A percentile compares a stretch with the other conserved stretches of the same genome.
Conservation (phyloP, 768 basidiomycete genomes). For the Crepidotus variabilis region DNA sequence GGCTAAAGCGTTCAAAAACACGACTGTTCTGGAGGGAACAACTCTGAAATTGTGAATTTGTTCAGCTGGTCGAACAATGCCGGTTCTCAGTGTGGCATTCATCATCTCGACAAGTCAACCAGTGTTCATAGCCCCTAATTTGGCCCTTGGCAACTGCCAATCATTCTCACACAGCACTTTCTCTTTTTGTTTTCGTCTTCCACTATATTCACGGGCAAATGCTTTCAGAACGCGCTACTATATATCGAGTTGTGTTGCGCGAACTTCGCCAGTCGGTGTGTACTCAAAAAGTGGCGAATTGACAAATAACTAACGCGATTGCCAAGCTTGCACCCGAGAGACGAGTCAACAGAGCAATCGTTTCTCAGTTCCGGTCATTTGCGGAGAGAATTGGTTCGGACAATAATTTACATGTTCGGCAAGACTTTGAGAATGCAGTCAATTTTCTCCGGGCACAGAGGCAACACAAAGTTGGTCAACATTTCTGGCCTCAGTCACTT, state of each 20-base stretch:
- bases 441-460: conserved; percentile 72
- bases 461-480: conserved; percentile 62
- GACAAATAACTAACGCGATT: background rate
- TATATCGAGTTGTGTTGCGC: conserved; percentile 50
- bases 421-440: conserved; percentile 55
- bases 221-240: conserved; percentile 28
- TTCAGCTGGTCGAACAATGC: background rate
- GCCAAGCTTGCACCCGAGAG: conserved; percentile 27
- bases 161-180: conserved; percentile 3
- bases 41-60: background rate
- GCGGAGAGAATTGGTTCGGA: conserved; percentile 38
- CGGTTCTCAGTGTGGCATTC: background rate
- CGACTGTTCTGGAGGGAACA: background rate
- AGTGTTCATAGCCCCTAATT: background rate
- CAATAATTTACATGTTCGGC: conserved; percentile 25
- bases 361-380: conserved; percentile 49
- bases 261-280: conserved; percentile 53
- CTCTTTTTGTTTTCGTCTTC: conserved; percentile 6
- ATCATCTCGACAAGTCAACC: background rate
- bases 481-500: background rate
- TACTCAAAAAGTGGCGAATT: background rate
- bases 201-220: conserved; percentile 12
- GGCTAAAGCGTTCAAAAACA: background rate
- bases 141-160: background rate
- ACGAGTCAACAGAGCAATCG: conserved; percentile 38